These are phyloP conservation scores for Hypsizygus ulmarius DNA, from an alignment of 1,284 basidiomycete genomes.

Conservation along the genomic window DNA sequence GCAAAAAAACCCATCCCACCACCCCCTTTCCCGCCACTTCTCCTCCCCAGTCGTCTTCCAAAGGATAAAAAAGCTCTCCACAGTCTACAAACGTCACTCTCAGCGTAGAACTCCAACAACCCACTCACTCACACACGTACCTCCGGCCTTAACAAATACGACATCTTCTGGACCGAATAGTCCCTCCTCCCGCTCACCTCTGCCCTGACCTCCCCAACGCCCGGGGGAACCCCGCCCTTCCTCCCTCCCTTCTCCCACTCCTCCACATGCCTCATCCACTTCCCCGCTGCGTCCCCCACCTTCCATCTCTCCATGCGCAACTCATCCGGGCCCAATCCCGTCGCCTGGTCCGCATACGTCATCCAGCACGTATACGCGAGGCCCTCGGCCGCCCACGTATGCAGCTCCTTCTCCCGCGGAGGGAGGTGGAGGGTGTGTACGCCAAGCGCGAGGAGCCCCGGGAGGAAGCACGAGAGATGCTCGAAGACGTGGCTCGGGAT, in stretches of 20 bases:
- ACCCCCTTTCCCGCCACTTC: conserved; percentile 75
- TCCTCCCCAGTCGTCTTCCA: conserved; percentile 69
- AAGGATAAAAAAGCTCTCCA: conserved; percentile 69
- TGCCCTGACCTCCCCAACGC: conserved; percentile 36
- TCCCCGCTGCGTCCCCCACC: conserved; percentile 31
- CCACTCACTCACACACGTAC: conserved; percentile 33
- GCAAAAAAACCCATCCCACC: conserved; percentile 29
- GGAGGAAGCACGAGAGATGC: conserved; percentile 75
- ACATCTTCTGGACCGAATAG: conserved; percentile 5
- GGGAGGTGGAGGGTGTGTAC: conserved; percentile 47
- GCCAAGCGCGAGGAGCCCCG: conserved; percentile 70
- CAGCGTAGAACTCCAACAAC: conserved; percentile 1
- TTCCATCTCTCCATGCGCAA: conserved; percentile 44
- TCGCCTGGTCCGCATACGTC: conserved; percentile 58
- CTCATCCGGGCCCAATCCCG: conserved; percentile 61
- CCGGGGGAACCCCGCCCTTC: conserved; percentile 20
- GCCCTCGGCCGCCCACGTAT: conserved; percentile 66
- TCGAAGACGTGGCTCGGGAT: conserved; percentile 55
- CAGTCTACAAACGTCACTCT: conserved; percentile 39
- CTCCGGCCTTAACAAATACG: conserved; percentile 64
- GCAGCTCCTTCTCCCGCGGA: conserved; percentile 36
- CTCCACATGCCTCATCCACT: conserved; percentile 35
- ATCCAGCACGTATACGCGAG: conserved; percentile 66
- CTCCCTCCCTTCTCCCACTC: conserved; percentile 48
- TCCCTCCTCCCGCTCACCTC: conserved; percentile 31